phyloP scores from a whole-genome alignment of 768 basidiomycete species.

The Russula sp. region DNA sequence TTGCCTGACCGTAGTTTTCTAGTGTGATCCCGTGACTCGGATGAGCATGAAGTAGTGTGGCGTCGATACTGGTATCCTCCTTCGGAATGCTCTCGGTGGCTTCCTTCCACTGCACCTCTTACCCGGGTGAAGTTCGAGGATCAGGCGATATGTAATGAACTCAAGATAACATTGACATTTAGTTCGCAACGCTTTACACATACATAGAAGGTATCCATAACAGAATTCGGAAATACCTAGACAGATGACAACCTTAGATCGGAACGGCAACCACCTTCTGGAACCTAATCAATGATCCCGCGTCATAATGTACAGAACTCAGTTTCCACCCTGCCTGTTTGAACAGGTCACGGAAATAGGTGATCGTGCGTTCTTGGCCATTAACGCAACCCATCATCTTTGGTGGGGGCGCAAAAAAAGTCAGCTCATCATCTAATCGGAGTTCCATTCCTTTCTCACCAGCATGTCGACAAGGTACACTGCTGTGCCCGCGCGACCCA shows the following conservation, averaged over 20 bases:
- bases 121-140: no score
- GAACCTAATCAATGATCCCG: background rate
- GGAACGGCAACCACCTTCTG: constrained; percentile 11
- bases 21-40: no score
- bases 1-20: no score
- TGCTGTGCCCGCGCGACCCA: constrained; percentile 26
- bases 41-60: no score
- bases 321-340: constrained; percentile 9
- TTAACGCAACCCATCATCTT: constrained; percentile 16
- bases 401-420: background rate
- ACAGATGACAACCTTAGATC: background rate
- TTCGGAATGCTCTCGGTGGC: no score
- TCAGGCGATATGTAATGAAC: no score
- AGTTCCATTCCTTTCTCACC: constrained; percentile 15
- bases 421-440: background rate
- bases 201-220: background rate
- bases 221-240: background rate
- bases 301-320: background rate
- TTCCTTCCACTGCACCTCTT: no score
- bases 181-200: no score
- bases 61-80: no score
- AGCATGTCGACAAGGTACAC: constrained; percentile 30
- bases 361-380: constrained; percentile 11
- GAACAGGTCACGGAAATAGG: constrained; percentile 9
- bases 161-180: no score